Conservation (phyloP, 192 early-diverging fungal genomes). For the Coemansia sp. region DNA sequence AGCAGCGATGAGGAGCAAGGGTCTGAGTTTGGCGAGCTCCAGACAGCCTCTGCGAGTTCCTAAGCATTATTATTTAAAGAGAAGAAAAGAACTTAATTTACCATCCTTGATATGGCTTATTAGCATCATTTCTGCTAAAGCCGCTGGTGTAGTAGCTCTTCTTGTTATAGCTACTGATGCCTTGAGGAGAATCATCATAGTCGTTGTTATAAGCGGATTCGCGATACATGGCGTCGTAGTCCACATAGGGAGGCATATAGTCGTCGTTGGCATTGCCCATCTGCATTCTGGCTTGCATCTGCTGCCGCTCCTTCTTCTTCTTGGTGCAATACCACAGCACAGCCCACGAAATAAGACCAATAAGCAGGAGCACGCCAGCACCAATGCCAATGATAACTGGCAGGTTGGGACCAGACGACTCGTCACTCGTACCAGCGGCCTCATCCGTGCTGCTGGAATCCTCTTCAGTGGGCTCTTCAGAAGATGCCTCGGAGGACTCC, state of each 20-base stretch:
- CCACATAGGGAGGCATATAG: not conserved
- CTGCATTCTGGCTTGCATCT: not conserved
- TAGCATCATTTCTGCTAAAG: not conserved
- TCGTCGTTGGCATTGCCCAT: not conserved
- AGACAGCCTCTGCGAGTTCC: constrained; percentile 1
- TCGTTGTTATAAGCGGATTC: not conserved
- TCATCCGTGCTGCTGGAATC: constrained; percentile 2
- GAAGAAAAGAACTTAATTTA: not conserved
- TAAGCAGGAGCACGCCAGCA: constrained; percentile 9
- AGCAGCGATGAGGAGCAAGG: constrained; percentile 2
- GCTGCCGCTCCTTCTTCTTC: constrained; percentile 10
- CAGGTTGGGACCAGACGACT: not conserved
- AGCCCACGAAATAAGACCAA: constrained; percentile 27
- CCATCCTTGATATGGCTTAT: not conserved
- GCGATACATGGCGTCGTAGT: not conserved
- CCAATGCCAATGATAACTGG: constrained; percentile 12
- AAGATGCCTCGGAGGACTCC: constrained; percentile 4
- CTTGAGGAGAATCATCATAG: not conserved
- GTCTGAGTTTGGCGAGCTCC: constrained; percentile 27
- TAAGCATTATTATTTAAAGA: constrained; percentile 5
- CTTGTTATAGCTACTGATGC: not conserved
- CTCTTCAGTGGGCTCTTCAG: not conserved
- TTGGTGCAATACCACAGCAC: constrained; percentile 20
- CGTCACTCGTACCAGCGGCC: not conserved
- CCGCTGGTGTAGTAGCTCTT: not conserved